Base-by-base conservation (phyloP, 225 moss, liverwort and hornwort species). In the Pseudisothecium myosuroides region DNA sequence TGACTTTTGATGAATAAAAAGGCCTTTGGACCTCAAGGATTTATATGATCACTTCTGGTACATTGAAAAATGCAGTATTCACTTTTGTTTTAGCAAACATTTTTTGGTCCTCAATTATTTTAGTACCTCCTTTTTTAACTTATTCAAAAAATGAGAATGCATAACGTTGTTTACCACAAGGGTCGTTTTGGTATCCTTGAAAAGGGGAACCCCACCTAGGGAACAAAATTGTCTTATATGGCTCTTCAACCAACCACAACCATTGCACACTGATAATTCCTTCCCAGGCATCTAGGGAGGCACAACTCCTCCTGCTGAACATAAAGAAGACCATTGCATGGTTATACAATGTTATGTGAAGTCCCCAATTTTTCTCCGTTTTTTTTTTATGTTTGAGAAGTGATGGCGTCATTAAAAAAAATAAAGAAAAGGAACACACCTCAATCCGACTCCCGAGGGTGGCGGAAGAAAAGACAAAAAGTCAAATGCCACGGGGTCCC, bases 201-300 rank as follows among this genome's bases (percentile, higher is more conserved):
- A n/a, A 68, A 68, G 0, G 19, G 7, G 0, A 5, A 11, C 14
- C 12, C 12, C 12, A 23, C 23, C 1, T 1, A n/a, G 3, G 29
- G 45, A 28, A 45, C 2, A 17, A 29, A 45, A 45, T 17, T 29
- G 10, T 73, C 7, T 13, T 5, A 1, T 39, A 13, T 43, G 28
- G 2, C 17, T 72, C 28, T 0, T 43, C 43, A 28, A 16, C 43
- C 27, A 72, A 43, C 28, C 0, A 10, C 10, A 45, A 28, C 3
- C 47, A 4, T 47, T 11, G 4, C 4, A 74, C 10, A 29, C 4
- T 74, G 1, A 29, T 11, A 74, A 47, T 29, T 29, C 11, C 27
- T 1, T 49, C 7, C 5, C 5, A 32, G 1, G 2, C 4, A 68
- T 32, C 4, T 20, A 72, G 1, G 12, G 4, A 0, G 7, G 0